Evolutionary conservation across 2,329 filamentous ascomycete species (phyloP).

Genomic region (Trichoderma breve): DNA sequence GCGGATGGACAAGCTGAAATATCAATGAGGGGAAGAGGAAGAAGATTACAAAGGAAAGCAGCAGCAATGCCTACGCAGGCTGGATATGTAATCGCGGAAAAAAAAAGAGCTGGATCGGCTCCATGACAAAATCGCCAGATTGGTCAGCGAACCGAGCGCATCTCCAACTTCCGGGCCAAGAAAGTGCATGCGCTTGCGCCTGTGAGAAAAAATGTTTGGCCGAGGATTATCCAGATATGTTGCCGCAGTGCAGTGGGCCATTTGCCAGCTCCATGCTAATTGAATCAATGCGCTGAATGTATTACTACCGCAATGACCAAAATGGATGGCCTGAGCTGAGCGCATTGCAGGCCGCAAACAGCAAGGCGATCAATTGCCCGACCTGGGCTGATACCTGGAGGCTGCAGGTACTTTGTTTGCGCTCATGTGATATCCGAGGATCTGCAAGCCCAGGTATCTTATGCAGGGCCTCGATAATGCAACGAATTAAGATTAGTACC

Average conservation of each 20-base stretch:
- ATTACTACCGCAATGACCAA: neutral
- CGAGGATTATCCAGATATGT: neutral
- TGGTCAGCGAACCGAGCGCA: slow-evolving; percentile 20
- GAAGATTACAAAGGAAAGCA: neutral
- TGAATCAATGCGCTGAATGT: neutral
- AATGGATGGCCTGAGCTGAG: neutral
- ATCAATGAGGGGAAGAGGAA: neutral
- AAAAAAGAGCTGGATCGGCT: slow-evolving; percentile 13
- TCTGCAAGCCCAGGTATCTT: neutral
- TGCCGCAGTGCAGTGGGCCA: neutral
- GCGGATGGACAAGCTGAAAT: slow-evolving; percentile 1
- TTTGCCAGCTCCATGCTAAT: neutral
- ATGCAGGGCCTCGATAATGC: neutral
- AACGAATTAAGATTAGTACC: neutral
- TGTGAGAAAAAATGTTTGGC: neutral
- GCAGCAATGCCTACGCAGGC: neutral
- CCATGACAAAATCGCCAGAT: slow-evolving; percentile 19
- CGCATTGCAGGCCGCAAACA: neutral
- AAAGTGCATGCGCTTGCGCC: neutral
- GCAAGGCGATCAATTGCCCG: neutral
- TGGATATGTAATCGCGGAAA: slow-evolving; percentile 16
- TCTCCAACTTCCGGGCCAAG: neutral
- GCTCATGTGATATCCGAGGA: neutral
- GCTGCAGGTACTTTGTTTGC: neutral
- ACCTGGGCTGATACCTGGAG: neutral